Evolutionary conservation across 257 asterid genomes (phyloP).

Genomic region (Galeopsis tetrahit): DNA sequence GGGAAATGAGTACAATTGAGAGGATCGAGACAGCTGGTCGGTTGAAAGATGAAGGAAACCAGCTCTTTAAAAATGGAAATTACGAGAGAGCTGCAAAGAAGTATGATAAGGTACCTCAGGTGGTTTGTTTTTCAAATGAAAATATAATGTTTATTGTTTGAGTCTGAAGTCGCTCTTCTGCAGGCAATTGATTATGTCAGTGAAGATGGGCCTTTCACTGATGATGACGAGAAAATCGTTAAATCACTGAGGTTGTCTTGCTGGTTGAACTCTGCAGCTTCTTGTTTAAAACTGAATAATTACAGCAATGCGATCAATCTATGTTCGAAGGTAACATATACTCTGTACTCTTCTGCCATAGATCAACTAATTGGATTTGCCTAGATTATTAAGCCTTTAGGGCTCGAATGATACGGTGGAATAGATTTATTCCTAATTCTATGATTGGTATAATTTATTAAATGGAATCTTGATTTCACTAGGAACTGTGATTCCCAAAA

Average conservation of each 20-base stretch:
- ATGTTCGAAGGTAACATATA: conserved; percentile 61
- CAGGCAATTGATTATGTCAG: conserved; percentile 63
- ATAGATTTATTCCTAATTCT: too few species aligned
- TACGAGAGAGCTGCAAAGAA: conserved; percentile 67
- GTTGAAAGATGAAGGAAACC: conserved; percentile 78
- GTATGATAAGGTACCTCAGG: conserved; percentile 56
- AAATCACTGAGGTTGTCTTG: conserved; percentile 57
- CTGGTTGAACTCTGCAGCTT: conserved; percentile 80
- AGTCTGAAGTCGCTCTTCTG: neutral
- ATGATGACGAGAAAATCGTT: conserved; percentile 49
- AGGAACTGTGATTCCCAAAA: too few species aligned
- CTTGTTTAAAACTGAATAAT: conserved; percentile 57
- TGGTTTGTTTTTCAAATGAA: neutral
- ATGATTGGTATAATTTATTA: too few species aligned
- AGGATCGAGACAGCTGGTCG: conserved; percentile 57
- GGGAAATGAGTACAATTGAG: conserved; percentile 66
- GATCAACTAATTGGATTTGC: conserved; percentile 3
- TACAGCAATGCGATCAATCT: conserved; percentile 51
- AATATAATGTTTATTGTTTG: neutral
- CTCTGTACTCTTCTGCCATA: neutral
- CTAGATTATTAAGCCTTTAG: neutral
- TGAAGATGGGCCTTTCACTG: conserved; percentile 48
- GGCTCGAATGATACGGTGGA: too few species aligned
- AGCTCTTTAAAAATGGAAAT: conserved; percentile 55
- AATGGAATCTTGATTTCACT: too few species aligned